Conservation (phyloP, 176 grass and related monocot genomes). For the Chloris gayana region DNA sequence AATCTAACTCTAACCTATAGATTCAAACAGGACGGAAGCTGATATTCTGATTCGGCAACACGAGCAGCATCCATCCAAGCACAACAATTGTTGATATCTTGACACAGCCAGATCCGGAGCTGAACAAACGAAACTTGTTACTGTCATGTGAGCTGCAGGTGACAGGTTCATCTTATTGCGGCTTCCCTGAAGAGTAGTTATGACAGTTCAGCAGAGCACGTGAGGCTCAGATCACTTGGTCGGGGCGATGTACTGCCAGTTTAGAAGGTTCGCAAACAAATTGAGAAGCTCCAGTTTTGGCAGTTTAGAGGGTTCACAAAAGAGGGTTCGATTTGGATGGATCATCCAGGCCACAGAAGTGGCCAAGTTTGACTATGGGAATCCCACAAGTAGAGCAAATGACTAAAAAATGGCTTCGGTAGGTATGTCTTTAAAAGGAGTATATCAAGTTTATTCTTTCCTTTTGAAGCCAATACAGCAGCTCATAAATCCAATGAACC, state of each 20-base stretch:
- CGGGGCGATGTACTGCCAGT: too few species aligned
- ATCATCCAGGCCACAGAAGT: background rate
- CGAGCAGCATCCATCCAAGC: background rate
- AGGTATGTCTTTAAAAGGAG: background rate
- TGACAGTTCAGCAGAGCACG: conserved; percentile 13
- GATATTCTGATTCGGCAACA: background rate
- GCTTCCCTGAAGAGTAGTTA: background rate
- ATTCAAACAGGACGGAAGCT: too few species aligned
- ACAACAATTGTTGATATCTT: background rate
- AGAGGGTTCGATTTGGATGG: background rate
- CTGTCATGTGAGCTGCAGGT: background rate
- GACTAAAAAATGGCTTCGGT: background rate
- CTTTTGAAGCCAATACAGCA: background rate
- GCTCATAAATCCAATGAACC: background rate
- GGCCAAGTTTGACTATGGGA: background rate
- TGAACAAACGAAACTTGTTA: background rate
- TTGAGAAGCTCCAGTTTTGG: background rate
- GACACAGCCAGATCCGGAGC: background rate
- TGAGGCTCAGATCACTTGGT: background rate
- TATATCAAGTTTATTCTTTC: background rate
- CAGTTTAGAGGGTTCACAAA: background rate
- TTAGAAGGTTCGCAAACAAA: background rate
- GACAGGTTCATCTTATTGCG: background rate
- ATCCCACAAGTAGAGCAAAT: background rate
- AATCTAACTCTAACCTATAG: too few species aligned